A percentile compares a stretch with the other conserved stretches of the same genome.
These are phyloP conservation scores for Penicillium maclennaniae DNA, from an alignment of 495 filamentous ascomycete species.

Conservation along the genomic window DNA sequence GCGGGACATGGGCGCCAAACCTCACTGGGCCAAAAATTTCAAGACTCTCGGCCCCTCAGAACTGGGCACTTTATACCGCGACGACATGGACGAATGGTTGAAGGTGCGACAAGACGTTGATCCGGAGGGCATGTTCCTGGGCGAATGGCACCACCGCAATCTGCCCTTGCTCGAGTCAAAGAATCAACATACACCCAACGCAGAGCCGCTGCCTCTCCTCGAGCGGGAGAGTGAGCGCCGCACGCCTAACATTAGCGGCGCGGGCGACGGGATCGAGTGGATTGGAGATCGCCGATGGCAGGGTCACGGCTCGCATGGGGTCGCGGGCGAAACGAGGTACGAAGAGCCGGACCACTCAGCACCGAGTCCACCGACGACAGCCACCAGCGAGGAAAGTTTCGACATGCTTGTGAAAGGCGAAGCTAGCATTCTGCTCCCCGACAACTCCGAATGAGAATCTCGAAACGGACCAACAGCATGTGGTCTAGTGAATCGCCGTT, in stretches of 20 bases:
- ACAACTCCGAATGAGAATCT: slow-evolving; percentile 11
- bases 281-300: slow-evolving; percentile 44
- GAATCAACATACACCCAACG: slow-evolving; percentile 2
- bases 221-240: slow-evolving; percentile 41
- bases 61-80: slow-evolving; percentile 45
- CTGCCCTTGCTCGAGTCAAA: slow-evolving; percentile 47
- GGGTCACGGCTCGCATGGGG: neutral
- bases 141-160: slow-evolving; percentile 77
- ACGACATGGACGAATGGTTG: slow-evolving; percentile 60
- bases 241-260: slow-evolving; percentile 23
- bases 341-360: slow-evolving; percentile 14
- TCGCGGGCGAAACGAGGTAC: slow-evolving; percentile 15
- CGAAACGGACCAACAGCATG: neutral
- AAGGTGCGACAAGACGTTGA: slow-evolving; percentile 70
- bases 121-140: slow-evolving; percentile 85
- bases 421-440: slow-evolving; percentile 40
- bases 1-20: slow-evolving; percentile 81
- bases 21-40: slow-evolving; percentile 99
- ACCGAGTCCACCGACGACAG: slow-evolving; percentile 36
- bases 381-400: slow-evolving; percentile 61
- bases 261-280: slow-evolving; percentile 55
- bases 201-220: slow-evolving; percentile 35
- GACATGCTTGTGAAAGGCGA: slow-evolving; percentile 50
- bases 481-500: slow-evolving; percentile 6
- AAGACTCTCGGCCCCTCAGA: slow-evolving; percentile 47